Evolutionary conservation across 2,329 filamentous ascomycete genomes (phyloP), one percentile per base, ranked within the genome.

Genomic region (Bipolaris zeicola): DNA sequence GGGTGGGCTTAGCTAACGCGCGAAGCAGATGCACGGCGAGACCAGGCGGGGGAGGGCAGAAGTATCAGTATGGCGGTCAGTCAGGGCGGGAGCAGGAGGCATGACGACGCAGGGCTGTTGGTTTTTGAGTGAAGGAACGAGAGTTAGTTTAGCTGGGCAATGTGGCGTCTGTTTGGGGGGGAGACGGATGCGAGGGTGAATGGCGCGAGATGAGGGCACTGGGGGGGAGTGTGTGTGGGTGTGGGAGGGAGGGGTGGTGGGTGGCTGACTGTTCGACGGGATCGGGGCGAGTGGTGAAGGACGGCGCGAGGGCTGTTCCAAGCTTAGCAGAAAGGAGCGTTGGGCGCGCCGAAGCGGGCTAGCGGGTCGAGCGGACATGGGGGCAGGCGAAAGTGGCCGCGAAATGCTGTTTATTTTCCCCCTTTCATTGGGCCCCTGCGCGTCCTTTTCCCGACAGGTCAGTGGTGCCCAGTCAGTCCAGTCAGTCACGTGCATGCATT

Each of bases 181-280:
- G 55, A 61, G 60, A 34, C 33, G 45, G 50, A 55, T 36, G 44
- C 44, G 44, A 47, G 45, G 22, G 50, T 61, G 65, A 65, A 55
- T 61, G 60, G 64, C 54, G 64, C 58, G 64, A 71, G 67, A 70
- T 69, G 68, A 70, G 48, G 43, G 60, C 58, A 62, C 64, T 43
- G 41, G 41, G 41, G 38, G 38, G 41, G 37, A 20, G 20, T 20
- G 20, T 20, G 37, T 26, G 24, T 26, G 24, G 24, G 36, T 14
- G 14, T 8, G n/a, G 36, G n/a, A 38, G 51, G 60, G 49, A 50
- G 57, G 26, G 26, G 58, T 49, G 31, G 38, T 49, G 46, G 58
- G 55, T 60, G 59, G 66, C 65, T 69, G 68, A 67, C 64, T 61
- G 62, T 65, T 65, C 59, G 58, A 66, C 52, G 55, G 60, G 58